Evolutionary conservation across 805 yeast genomes (phyloP), one percentile per base, ranked within the genome.

Genomic region (Dipodascus albidus): DNA sequence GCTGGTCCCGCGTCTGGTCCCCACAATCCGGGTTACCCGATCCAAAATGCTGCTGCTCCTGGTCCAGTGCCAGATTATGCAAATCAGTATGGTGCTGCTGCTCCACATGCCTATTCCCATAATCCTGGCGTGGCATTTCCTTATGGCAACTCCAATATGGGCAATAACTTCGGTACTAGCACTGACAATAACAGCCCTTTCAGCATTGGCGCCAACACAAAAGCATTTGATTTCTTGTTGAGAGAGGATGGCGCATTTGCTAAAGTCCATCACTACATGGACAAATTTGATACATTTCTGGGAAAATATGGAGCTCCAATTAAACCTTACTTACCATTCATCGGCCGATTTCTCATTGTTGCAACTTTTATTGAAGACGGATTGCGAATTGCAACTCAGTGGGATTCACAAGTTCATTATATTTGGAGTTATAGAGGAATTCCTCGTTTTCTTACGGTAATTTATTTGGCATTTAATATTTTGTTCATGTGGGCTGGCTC

Each of bases 311-410:
- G 66, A 31, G 60, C 60, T 41, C 72, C 72, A 9, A 51, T 69
- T 51, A 66, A 67, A 62, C 72, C 71, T 17, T 69, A 70, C 62
- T 83, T 90, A 50, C 97, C 98, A 6, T 81, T 82, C 21, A 79
- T 91, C 62, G 98, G 96, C 41, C 77, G 98, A 55, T 81, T 87
- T 56, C 78, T 90, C 59, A 90, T 91, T 57, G 96, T 91, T 53
- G 95, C 96, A 50, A 93, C 98, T 0, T 91, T 90, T 66, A 79
- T 81, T 59, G 98, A 91, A 70, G 98, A 93, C 65, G 79, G 96
- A 2, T 66, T 83, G 52, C 79, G 99, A 68, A 87, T 91, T 62
- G 61, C 82, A 52, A 72, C 88, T 3, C 97, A 90, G 72, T 91
- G 97, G 97, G 69, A 76, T 33, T 96, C 87, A 63, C 99, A 91